These are phyloP conservation scores for Suhomyces bokatorum DNA, from an alignment of 1,139 yeast species.

Conservation along the genomic window DNA sequence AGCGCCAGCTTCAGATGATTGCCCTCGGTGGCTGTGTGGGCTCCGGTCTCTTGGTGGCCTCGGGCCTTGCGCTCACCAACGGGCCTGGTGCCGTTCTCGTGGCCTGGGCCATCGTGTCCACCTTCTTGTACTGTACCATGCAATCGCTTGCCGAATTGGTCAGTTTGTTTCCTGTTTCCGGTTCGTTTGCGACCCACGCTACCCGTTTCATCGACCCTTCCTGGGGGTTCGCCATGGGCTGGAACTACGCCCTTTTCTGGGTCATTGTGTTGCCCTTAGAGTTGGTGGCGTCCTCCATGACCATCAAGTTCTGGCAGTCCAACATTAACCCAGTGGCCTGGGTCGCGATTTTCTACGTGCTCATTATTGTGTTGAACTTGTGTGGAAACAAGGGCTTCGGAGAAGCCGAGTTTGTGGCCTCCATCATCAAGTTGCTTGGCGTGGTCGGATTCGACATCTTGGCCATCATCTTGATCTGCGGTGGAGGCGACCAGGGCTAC, in stretches of 20 bases:
- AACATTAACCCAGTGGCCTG: constrained; percentile 61
- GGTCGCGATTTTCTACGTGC: constrained; percentile 63
- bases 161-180: constrained; percentile 65
- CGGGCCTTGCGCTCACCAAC: constrained; percentile 36
- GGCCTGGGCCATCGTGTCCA: constrained; percentile 45
- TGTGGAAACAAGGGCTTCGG: constrained; percentile 67
- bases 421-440: constrained; percentile 61
- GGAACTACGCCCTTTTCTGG: constrained; percentile 73
- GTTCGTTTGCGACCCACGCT: constrained; percentile 69
- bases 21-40: constrained; percentile 45
- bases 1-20: constrained; percentile 39
- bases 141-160: constrained; percentile 70
- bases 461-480: constrained; percentile 67
- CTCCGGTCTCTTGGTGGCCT: constrained; percentile 37
- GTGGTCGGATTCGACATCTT: constrained; percentile 66
- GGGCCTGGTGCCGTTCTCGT: constrained; percentile 43
- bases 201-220: constrained; percentile 67
- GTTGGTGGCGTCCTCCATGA: constrained; percentile 68
- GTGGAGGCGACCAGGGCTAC: constrained; percentile 60
- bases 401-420: constrained; percentile 64
- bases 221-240: constrained; percentile 75
- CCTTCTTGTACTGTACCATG: constrained; percentile 61
- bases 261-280: constrained; percentile 68
- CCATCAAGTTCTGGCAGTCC: constrained; percentile 66
- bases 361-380: constrained; percentile 56